Percentiles rank a stretch among this genome's conserved stretches.
These are phyloP conservation scores for Chytriomyces confervae DNA, from an alignment of 192 early-diverging fungal species.

Conservation along the genomic window DNA sequence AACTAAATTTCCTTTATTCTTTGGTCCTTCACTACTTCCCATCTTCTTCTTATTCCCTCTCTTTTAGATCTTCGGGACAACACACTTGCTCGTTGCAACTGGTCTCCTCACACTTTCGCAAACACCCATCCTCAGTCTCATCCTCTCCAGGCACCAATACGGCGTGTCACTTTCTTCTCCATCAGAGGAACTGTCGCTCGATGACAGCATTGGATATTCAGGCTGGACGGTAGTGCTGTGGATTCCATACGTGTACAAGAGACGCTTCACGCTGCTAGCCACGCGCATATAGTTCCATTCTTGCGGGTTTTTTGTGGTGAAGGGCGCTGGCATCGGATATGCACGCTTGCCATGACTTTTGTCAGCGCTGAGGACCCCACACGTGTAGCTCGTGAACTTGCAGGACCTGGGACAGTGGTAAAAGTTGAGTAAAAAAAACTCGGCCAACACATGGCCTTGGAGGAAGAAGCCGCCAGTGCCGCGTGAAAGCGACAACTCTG, in stretches of 20 bases:
- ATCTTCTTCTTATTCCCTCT: no score
- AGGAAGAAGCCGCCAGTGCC: slow-evolving; percentile 15
- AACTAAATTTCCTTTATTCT: no score
- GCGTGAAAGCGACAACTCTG: slow-evolving; percentile 58
- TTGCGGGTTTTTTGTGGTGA: not conserved
- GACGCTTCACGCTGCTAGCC: slow-evolving; percentile 71
- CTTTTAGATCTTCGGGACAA: slow-evolving; percentile 3
- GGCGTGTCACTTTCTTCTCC: not conserved
- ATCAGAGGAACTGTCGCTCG: not conserved
- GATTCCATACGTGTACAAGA: slow-evolving; percentile 77
- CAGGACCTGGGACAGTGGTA: slow-evolving; percentile 40
- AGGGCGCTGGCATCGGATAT: slow-evolving; percentile 39
- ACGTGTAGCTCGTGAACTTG: slow-evolving; percentile 91
- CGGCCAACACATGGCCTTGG: rapidly evolving
- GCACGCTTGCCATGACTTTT: slow-evolving; percentile 82
- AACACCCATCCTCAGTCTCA: slow-evolving; percentile 9
- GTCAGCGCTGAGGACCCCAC: slow-evolving; percentile 86
- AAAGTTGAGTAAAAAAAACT: no score
- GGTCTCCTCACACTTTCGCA: slow-evolving; percentile 17
- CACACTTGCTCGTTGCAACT: slow-evolving; percentile 20
- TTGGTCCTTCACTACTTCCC: no score
- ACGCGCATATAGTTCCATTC: slow-evolving; percentile 70
- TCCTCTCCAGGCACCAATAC: not conserved
- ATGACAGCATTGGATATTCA: slow-evolving; percentile 65
- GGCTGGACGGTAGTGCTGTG: slow-evolving; percentile 93